phyloP scores from a whole-genome alignment of 139 green algal genomes.

The Tetradesmus lagerheimii region DNA sequence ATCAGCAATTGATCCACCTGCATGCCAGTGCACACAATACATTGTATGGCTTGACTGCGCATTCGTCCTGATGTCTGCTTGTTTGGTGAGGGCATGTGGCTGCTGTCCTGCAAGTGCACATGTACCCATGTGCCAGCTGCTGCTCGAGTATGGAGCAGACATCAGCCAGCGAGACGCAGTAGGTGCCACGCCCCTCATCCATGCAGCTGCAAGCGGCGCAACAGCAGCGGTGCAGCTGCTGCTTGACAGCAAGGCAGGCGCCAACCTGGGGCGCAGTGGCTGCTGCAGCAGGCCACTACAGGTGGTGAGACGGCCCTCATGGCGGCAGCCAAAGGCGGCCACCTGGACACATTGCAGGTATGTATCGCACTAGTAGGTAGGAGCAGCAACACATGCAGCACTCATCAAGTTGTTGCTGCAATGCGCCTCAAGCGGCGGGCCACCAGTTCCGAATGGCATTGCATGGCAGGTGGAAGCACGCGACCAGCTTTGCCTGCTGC shows the following conservation, averaged over 20 bases:
- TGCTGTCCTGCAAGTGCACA: neutral
- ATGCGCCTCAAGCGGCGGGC: no score
- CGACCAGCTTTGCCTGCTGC: neutral
- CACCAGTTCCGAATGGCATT: no score
- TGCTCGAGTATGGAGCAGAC: conserved; percentile 20
- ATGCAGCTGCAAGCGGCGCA: neutral
- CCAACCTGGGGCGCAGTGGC: neutral
- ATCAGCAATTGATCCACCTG: no score
- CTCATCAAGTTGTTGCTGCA: no score
- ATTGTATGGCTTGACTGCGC: no score
- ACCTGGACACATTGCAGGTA: conserved; percentile 22
- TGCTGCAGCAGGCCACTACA: conserved; percentile 9
- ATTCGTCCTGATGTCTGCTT: no score
- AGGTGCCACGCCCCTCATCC: conserved; percentile 7
- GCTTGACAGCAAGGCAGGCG: neutral
- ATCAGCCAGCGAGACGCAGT: conserved; percentile 11
- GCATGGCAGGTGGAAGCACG: no score
- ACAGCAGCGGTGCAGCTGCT: conserved; percentile 20
- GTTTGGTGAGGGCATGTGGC: no score
- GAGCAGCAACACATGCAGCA: neutral
- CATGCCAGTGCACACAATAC: no score
- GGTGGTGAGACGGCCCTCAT: conserved; percentile 15
- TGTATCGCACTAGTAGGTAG: no score
- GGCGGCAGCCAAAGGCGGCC: conserved; percentile 31
- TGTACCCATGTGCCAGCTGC: conserved; percentile 21